phyloP scores from a whole-genome alignment of 2,329 filamentous ascomycete species.

The Ophiostoma himal-ulmi region DNA sequence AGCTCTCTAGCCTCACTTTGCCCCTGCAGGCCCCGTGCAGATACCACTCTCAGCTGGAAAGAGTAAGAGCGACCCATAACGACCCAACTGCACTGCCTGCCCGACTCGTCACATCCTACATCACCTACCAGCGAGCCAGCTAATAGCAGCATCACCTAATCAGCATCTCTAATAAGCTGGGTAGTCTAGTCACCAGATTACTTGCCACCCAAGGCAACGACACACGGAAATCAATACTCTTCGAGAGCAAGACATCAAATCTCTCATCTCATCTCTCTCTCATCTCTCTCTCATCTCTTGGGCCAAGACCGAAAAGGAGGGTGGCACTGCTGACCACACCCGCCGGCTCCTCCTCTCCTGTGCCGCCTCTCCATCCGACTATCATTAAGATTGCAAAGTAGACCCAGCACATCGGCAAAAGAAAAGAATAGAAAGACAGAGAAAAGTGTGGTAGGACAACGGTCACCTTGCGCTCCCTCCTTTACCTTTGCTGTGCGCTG shows the following conservation, averaged over 20 bases:
- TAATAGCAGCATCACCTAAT: background rate
- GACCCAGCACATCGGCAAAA: background rate
- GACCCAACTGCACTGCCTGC: background rate
- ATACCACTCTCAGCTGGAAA: background rate
- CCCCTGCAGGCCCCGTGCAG: slow-evolving; percentile 9
- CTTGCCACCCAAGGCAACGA: slow-evolving; percentile 5
- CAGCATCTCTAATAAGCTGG: background rate
- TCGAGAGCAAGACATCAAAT: background rate
- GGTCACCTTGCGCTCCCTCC: background rate
- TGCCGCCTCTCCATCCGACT: background rate
- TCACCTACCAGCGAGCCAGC: background rate
- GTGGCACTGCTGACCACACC: background rate
- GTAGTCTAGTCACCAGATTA: background rate
- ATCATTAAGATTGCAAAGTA: background rate
- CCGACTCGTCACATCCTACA: background rate
- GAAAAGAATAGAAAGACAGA: background rate
- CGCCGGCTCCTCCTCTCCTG: too few relatives aligned
- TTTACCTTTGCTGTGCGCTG: background rate
- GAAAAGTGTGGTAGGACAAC: slow-evolving; percentile 5
- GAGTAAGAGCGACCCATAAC: slow-evolving; percentile 5
- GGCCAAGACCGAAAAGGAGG: slow-evolving; percentile 3
- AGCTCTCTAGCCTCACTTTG: slow-evolving; percentile 11
- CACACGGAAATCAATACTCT: slow-evolving; percentile 2
- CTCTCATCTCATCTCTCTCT: background rate
- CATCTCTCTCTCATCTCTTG: background rate